phyloP scores from a whole-genome alignment of 192 early-diverging fungal species.

The Dimargaris xerosporica region DNA sequence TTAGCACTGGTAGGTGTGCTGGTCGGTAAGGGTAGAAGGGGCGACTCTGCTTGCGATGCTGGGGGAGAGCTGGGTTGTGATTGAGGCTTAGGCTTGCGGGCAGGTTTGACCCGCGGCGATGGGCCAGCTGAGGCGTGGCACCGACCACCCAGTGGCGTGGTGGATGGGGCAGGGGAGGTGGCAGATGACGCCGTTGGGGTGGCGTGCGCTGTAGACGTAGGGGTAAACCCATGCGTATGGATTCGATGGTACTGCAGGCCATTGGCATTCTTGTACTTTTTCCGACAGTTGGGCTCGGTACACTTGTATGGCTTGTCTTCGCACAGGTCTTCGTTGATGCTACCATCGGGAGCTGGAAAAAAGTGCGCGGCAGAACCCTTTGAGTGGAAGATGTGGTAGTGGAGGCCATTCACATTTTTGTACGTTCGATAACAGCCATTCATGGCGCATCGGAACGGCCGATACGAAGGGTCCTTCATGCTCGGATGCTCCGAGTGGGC shows the following conservation, averaged over 20 bases:
- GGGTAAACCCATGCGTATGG: neutral
- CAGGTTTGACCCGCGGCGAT: neutral
- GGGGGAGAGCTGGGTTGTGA: slow-evolving; percentile 1
- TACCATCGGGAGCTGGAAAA: slow-evolving; percentile 5
- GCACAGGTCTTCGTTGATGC: slow-evolving; percentile 12
- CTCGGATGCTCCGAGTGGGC: slow-evolving; percentile 21
- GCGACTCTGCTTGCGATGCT: neutral
- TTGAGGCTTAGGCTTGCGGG: neutral
- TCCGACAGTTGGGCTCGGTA: slow-evolving; percentile 33
- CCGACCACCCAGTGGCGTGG: neutral
- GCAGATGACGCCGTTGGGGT: slow-evolving; percentile 1
- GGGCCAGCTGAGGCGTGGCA: neutral
- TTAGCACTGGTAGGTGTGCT: neutral
- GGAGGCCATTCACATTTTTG: slow-evolving; percentile 73
- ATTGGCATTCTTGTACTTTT: slow-evolving; percentile 58
- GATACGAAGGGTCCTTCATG: slow-evolving; percentile 12
- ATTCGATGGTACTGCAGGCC: slow-evolving; percentile 45
- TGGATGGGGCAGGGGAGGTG: neutral
- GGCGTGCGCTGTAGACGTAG: neutral
- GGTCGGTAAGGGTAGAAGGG: neutral
- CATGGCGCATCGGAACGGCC: slow-evolving; percentile 53
- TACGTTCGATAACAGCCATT: slow-evolving; percentile 50
- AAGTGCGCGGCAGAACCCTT: slow-evolving; percentile 20
- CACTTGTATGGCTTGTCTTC: slow-evolving; percentile 33
- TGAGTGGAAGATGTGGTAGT: slow-evolving; percentile 58